These are phyloP conservation scores for Ophiostoma ips DNA, from an alignment of 2,329 filamentous ascomycete species.

Conservation along the genomic window DNA sequence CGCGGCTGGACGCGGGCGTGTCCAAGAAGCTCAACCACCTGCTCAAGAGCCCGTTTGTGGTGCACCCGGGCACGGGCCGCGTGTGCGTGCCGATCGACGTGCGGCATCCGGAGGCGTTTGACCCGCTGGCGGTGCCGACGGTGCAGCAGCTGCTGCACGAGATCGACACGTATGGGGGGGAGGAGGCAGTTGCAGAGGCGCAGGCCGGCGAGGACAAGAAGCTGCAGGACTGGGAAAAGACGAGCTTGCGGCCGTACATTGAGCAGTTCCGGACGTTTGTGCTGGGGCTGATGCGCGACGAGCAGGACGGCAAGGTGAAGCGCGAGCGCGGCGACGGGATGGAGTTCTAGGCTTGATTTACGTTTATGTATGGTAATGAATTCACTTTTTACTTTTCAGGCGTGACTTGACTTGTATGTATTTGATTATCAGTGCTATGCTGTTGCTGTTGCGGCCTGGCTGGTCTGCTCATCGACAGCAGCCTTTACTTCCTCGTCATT, in stretches of 20 bases:
- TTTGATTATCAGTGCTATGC: not conserved
- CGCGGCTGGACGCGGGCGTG: conserved; percentile 89
- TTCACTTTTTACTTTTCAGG: not conserved
- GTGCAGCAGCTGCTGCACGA: conserved; percentile 69
- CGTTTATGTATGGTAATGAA: not conserved
- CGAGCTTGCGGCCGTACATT: conserved; percentile 80
- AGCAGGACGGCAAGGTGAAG: conserved; percentile 41
- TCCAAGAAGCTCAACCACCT: conserved; percentile 97
- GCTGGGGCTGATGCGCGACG: conserved; percentile 62
- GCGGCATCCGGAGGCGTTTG: conserved; percentile 60
- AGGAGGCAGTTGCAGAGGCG: too few relatives aligned
- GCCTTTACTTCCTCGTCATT: not conserved
- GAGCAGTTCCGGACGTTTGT: conserved; percentile 82
- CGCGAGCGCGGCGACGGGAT: conserved; percentile 40
- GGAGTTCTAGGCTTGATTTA: conserved; percentile 42
- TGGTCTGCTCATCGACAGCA: not conserved
- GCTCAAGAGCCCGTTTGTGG: conserved; percentile 91
- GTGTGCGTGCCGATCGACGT: conserved; percentile 93
- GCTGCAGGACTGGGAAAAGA: conserved; percentile 90
- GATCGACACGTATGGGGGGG: conserved; percentile 62
- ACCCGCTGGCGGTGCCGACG: conserved; percentile 79
- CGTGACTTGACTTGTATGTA: not conserved
- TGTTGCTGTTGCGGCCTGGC: too few relatives aligned
- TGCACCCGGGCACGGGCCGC: conserved; percentile 85
- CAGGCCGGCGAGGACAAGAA: conserved; percentile 23